A percentile compares a stretch with the other conserved stretches of the same genome.
Conservation (phyloP, 345 rosid genomes). For the Theobroma cacao region DNA sequence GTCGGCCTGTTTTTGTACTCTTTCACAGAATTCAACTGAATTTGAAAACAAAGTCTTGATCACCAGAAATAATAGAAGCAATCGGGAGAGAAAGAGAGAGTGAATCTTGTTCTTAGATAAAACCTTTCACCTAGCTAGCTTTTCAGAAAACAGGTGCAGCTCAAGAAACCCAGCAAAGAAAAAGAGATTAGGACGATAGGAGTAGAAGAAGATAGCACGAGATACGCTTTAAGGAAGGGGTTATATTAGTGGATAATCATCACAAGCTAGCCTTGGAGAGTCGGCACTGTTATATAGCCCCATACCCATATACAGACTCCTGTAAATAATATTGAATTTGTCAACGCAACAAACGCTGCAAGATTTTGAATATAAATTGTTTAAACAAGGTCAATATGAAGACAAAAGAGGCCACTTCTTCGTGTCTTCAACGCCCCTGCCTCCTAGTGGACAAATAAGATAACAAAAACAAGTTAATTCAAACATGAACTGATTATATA, state of each 20-base stretch:
- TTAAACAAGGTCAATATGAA: background rate
- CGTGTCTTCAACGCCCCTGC: background rate
- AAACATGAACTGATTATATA: background rate
- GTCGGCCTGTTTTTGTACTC: background rate
- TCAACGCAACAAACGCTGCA: slow-evolving; percentile 28
- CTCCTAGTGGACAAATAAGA: background rate
- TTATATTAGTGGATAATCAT: slow-evolving; percentile 8
- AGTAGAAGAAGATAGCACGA: background rate
- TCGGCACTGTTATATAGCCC: slow-evolving; percentile 19
- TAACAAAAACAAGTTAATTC: background rate
- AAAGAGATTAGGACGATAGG: too few relatives aligned
- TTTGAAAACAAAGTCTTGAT: background rate
- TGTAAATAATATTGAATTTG: slow-evolving; percentile 10
- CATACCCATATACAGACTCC: slow-evolving; percentile 10
- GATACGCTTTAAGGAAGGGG: background rate
- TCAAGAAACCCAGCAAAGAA: background rate
- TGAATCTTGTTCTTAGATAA: background rate
- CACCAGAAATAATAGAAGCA: background rate
- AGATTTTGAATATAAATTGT: slow-evolving; percentile 20
- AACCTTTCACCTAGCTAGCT: background rate
- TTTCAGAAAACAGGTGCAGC: background rate
- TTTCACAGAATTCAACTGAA: background rate
- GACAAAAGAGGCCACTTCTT: background rate
- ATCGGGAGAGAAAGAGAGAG: background rate
- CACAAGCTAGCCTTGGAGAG: slow-evolving; percentile 5